Evolutionary conservation across 139 green algal genomes (phyloP).

Genomic region (Deuterostichococcus epilithicus): DNA sequence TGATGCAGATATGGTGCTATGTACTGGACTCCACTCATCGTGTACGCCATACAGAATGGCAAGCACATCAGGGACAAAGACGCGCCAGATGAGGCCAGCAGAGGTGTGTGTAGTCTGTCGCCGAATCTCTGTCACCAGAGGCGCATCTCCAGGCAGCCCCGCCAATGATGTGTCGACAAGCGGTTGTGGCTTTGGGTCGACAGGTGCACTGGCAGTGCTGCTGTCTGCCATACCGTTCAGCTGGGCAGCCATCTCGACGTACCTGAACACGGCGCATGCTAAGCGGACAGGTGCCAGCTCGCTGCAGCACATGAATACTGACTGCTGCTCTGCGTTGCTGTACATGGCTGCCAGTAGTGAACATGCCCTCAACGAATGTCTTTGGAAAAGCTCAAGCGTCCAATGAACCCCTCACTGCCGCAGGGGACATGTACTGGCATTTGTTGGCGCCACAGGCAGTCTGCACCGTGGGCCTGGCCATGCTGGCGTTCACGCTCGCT

Average conservation of each 20-base stretch:
- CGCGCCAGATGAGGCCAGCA: neutral
- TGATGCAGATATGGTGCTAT: conserved; percentile 6
- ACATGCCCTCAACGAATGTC: no score
- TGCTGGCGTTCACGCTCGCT: conserved; percentile 4
- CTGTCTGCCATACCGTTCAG: conserved; percentile 5
- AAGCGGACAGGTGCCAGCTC: neutral
- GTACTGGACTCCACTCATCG: conserved; percentile 14
- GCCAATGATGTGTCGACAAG: no score
- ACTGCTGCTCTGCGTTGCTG: no score
- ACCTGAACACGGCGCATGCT: conserved; percentile 1
- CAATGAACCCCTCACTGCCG: neutral
- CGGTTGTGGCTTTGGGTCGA: neutral
- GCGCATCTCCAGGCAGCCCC: no score
- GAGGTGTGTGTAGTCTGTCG: neutral
- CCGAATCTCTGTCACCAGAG: no score
- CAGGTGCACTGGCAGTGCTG: neutral
- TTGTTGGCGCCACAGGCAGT: neutral
- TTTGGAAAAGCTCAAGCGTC: no score
- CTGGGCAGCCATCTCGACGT: conserved; percentile 8
- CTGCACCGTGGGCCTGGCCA: neutral
- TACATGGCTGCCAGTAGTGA: no score
- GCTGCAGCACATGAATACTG: no score
- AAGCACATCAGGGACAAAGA: no score
- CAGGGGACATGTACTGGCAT: conserved; percentile 14
- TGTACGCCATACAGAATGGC: conserved; percentile 2